Conservation (phyloP, 176 grass and related monocot genomes). For the Aegilops umbellulata region DNA sequence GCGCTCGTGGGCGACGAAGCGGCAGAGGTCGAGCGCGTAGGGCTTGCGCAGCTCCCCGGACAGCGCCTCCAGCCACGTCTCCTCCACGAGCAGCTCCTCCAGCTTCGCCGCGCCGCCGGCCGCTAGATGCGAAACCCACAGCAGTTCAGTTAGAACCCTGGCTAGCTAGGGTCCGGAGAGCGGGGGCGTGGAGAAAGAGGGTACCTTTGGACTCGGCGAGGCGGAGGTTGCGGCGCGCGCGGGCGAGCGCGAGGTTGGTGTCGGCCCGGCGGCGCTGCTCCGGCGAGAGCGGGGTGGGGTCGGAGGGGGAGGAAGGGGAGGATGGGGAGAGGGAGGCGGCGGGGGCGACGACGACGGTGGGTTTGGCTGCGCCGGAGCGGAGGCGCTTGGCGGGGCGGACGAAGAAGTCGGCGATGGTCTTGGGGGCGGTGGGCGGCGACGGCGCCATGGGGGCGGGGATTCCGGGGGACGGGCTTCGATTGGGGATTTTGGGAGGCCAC, state of each 20-base stretch:
- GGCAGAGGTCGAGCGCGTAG: conserved; percentile 78
- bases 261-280: conserved; percentile 70
- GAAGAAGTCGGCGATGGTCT: conserved; percentile 67
- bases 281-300: conserved; percentile 33
- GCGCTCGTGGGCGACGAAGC: conserved; percentile 64
- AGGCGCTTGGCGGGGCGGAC: conserved; percentile 77
- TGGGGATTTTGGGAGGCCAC: neutral
- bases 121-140: neutral
- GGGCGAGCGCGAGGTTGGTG: conserved; percentile 75
- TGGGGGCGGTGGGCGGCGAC: conserved; percentile 45
- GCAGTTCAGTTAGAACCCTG: conserved; percentile 12
- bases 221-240: conserved; percentile 54
- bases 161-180: neutral
- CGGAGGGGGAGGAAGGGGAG: conserved; percentile 19
- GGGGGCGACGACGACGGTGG: conserved; percentile 36
- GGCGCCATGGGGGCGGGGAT: conserved; percentile 11
- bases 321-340: conserved; percentile 10
- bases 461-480: neutral
- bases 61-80: conserved; percentile 70
- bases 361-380: conserved; percentile 8
- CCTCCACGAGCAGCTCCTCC: conserved; percentile 87
- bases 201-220: conserved; percentile 85
- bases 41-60: conserved; percentile 69
- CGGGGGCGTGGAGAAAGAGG: neutral
- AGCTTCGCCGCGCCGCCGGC: conserved; percentile 45